These are phyloP conservation scores for Musa itinerans DNA, from an alignment of 176 grass and related monocot species.

Conservation along the genomic window DNA sequence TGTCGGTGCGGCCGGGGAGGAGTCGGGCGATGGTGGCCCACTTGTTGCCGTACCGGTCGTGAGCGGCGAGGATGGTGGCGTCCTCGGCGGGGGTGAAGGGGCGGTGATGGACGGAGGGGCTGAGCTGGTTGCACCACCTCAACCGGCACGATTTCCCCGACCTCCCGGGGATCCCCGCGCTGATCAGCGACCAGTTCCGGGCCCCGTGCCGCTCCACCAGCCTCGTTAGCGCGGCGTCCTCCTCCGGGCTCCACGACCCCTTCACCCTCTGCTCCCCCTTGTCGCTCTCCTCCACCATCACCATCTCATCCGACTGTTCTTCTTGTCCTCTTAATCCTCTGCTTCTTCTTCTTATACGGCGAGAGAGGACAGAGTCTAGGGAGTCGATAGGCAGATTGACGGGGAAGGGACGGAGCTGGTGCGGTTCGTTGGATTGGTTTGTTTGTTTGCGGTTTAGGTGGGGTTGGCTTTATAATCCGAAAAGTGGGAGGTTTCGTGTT, in stretches of 20 bases:
- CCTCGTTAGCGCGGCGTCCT: conserved; percentile 47
- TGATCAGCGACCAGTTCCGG: conserved; percentile 68
- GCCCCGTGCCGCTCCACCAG: conserved; percentile 59
- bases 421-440: conserved; percentile 25
- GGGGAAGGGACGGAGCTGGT: background rate
- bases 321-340: background rate
- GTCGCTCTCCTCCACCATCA: background rate
- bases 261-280: conserved; percentile 31
- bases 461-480: background rate
- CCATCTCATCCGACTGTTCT: background rate
- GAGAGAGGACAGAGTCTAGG: too few relatives aligned
- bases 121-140: conserved; percentile 92
- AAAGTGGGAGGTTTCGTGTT: conserved; percentile 8
- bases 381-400: background rate
- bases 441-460: conserved; percentile 31
- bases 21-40: conserved; percentile 87
- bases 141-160: conserved; percentile 90
- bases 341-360: too few relatives aligned
- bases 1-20: conserved; percentile 76
- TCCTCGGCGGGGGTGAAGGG: conserved; percentile 76
- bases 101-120: conserved; percentile 68
- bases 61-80: conserved; percentile 42
- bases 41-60: conserved; percentile 59
- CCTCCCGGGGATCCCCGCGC: conserved; percentile 49
- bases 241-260: conserved; percentile 82